Base-by-base conservation (phyloP, 1,284 basidiomycete genomes). In the Heterobasidion occidentale region DNA sequence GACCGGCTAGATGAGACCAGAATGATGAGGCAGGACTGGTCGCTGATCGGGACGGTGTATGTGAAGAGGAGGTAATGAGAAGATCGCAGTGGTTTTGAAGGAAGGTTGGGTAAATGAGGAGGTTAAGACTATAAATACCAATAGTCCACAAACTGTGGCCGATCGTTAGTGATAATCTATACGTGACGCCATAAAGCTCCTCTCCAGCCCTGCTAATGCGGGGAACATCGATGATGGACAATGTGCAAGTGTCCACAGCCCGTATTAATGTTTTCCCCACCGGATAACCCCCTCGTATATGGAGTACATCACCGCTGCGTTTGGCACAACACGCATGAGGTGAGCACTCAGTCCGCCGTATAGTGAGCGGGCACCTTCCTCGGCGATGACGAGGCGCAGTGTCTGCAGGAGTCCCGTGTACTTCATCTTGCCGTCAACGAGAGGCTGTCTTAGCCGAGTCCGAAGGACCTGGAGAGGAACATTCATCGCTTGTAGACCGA, bases 331-430 rank as follows among this genome's bases (percentile, higher is more conserved):
- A 51, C 96, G 86, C 80, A 99, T 88, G 57, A 99, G 78, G 71
- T 99, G 97, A 0, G 96, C 94, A 54, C 88, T 91, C 54, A 99
- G 79, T 4, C 97, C 97, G 36, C 94, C 90, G 66, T 99, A 99
- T 46, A 99, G 70, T 5, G 90, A 85, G 36, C 81, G 77, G 5
- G 84, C 80, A 20, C 96, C 96, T 69, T 99, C 96, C 70, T 99
- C 97, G 14, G 81, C 83, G 51, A 95, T 80, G 58, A 99, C 86
- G 3, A 96, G 78, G 36, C 80, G 82, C 54, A 99, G 74, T 0
- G 96, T 98, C 68, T 97, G 94, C 53, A 79, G 55, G 17, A 99
- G 79, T 5, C 94, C 92, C 0, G 83, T 88, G 73, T 99, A 99
- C 68, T 92, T 95, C 53, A 86, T 66, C 9, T 87, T 80, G 8